phyloP scores from a whole-genome alignment of 1,284 basidiomycete species.

The Malassezia restricta region DNA sequence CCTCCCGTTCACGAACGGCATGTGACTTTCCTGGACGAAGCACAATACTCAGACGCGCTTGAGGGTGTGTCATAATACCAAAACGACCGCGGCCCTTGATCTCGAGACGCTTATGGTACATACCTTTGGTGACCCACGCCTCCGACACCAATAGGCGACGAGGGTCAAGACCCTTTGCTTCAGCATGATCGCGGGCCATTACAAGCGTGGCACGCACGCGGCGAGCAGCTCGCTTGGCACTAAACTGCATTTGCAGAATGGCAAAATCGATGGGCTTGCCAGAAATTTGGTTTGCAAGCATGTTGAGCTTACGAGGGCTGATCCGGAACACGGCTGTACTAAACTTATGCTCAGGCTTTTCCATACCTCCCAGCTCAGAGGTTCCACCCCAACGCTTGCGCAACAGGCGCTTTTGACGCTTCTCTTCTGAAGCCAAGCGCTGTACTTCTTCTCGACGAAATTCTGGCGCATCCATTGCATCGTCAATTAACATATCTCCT shows the following conservation, averaged over 20 bases:
- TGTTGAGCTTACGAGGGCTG: slow-evolving; percentile 79
- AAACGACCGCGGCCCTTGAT: slow-evolving; percentile 70
- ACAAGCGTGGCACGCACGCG: slow-evolving; percentile 78
- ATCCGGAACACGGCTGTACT: slow-evolving; percentile 84
- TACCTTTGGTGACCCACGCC: slow-evolving; percentile 84
- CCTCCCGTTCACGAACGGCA: slow-evolving; percentile 58
- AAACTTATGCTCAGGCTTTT: slow-evolving; percentile 61
- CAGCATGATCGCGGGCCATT: slow-evolving; percentile 74
- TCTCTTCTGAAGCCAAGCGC: slow-evolving; percentile 19
- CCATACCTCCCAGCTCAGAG: slow-evolving; percentile 19
- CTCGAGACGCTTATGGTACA: slow-evolving; percentile 60
- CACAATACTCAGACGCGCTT: slow-evolving; percentile 65
- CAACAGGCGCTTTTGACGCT: slow-evolving; percentile 21
- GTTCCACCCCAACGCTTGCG: slow-evolving; percentile 36
- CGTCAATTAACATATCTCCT: slow-evolving; percentile 33
- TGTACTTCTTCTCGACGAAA: slow-evolving; percentile 18
- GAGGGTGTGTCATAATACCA: slow-evolving; percentile 67
- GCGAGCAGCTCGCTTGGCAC: slow-evolving; percentile 72
- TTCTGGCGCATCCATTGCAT: slow-evolving; percentile 22
- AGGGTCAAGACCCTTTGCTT: slow-evolving; percentile 63
- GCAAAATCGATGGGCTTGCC: slow-evolving; percentile 59
- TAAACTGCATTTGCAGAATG: slow-evolving; percentile 91
- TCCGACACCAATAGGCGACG: slow-evolving; percentile 72
- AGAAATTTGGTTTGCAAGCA: slow-evolving; percentile 72
- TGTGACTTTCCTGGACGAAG: slow-evolving; percentile 71